These are phyloP conservation scores for Termitomyces sp. DNA, from an alignment of 768 basidiomycete genomes.

Conservation along the genomic window DNA sequence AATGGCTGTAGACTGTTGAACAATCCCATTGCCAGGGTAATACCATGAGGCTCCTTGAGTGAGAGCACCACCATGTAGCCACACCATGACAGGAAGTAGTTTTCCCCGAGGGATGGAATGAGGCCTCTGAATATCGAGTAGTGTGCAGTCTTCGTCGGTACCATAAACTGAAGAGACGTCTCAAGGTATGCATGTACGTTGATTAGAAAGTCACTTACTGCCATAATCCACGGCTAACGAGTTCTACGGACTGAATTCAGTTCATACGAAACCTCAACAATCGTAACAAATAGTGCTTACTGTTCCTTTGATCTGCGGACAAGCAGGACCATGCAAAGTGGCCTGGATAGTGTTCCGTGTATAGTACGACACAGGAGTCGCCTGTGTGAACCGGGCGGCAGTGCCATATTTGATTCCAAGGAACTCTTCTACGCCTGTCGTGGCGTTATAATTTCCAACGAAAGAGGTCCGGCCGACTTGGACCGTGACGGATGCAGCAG, in stretches of 20 bases:
- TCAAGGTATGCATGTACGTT: not conserved
- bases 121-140: slow-evolving; percentile 15
- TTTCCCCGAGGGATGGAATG: slow-evolving; percentile 6
- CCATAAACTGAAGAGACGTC: slow-evolving; percentile 11
- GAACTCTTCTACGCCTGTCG: slow-evolving; percentile 16
- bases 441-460: slow-evolving; percentile 12
- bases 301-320: slow-evolving; percentile 17
- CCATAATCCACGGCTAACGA: slow-evolving; percentile 16
- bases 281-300: not conserved
- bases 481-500: slow-evolving; percentile 11
- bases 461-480: slow-evolving; percentile 7
- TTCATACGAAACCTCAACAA: not conserved
- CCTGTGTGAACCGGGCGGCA: slow-evolving; percentile 12
- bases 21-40: slow-evolving; percentile 15
- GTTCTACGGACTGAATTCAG: slow-evolving; percentile 8
- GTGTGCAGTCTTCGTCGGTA: slow-evolving; percentile 15
- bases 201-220: not conserved
- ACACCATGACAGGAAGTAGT: slow-evolving; percentile 17
- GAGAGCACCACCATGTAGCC: slow-evolving; percentile 17
- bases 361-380: slow-evolving; percentile 11
- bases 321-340: slow-evolving; percentile 10
- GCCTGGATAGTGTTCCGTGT: slow-evolving; percentile 2
- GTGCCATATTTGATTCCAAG: slow-evolving; percentile 16
- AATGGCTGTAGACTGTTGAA: slow-evolving; percentile 13
- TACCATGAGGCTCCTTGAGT: slow-evolving; percentile 18